Evolutionary conservation across 2,329 filamentous ascomycete genomes (phyloP), one percentile per base, ranked within the genome.

Genomic region (Colletotrichum melonis): DNA sequence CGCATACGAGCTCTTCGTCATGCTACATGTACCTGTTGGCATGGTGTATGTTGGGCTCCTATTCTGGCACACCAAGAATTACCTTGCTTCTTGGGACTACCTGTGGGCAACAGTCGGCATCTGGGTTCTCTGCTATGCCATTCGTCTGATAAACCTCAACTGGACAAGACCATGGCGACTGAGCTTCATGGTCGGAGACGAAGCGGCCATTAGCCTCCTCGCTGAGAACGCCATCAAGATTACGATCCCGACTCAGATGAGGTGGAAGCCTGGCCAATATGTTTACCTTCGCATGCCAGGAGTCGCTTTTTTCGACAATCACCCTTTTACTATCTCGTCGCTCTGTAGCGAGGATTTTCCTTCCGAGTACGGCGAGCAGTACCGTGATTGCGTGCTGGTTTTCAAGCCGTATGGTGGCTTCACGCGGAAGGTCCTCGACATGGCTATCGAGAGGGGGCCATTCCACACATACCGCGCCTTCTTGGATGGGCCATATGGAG

Each of bases 1-100:
- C 76, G 92, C 94, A 76, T 98, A 98, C 82, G 96, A 98, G 81
- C 82, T 95, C 1, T 98, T 98, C 79, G 91, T 96, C 22, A 82
- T 92, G 35, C 85, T 97, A 3, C 96, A 98, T 79, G 90, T 95
- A 0, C 95, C 96, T 0, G 92, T 95, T 11, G 92, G 94, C 0
- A 89, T 95, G 52, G 86, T 94, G 16, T 97, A 97, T 79, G 86
- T 98, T 7, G 95, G 89, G 1, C 89, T 97, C 80, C 88, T 98
- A 32, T 97, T 98, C 84, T 98, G 96, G 96, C 96, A 98, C 82
- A 97, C 94, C 78, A 93, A 95, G 82, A 98, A 98, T 82, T 97
- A 94, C 77, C 88, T 98, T 49, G 92, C 92, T 67, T 97, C 95
- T 0, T 98, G 95, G 95, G 87, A 90, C 79, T 98, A 98, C 79